Conservation (phyloP, 2,329 filamentous ascomycete species). For the Acephala macrosclerotiorum region DNA sequence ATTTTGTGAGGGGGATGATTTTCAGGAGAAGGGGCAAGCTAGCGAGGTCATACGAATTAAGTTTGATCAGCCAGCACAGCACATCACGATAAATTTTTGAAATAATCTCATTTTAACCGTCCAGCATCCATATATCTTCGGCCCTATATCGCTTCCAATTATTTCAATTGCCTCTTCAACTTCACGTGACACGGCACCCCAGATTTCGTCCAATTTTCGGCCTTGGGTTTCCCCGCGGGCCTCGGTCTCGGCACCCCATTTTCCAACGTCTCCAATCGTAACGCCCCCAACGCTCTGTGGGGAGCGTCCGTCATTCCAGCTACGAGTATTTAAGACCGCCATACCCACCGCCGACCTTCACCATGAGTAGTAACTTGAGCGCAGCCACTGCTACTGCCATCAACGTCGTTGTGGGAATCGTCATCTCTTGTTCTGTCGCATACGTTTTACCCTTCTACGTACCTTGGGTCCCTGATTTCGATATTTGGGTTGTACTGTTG, state of each 20-base stretch:
- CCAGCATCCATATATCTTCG: background rate
- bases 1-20: background rate
- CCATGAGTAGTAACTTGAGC: conserved; percentile 21
- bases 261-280: conserved; percentile 2
- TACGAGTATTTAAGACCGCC: background rate
- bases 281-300: background rate
- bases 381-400: conserved; percentile 31
- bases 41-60: background rate
- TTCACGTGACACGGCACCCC: background rate
- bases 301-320: background rate
- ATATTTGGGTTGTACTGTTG: conserved; percentile 36
- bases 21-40: background rate
- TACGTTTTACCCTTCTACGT: conserved; percentile 37
- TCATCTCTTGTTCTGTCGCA: conserved; percentile 30
- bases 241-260: conserved; percentile 6
- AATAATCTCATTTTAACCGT: background rate
- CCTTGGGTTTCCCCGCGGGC: background rate
- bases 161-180: background rate
- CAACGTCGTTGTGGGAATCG: conserved; percentile 36
- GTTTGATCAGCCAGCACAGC: background rate
- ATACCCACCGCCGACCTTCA: background rate
- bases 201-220: background rate
- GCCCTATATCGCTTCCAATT: background rate
- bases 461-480: conserved; percentile 38
- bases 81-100: background rate